Percentiles rank a stretch among this genome's conserved stretches.
phyloP scores from a whole-genome alignment of 345 rosid species.

The Passiflora organensis region DNA sequence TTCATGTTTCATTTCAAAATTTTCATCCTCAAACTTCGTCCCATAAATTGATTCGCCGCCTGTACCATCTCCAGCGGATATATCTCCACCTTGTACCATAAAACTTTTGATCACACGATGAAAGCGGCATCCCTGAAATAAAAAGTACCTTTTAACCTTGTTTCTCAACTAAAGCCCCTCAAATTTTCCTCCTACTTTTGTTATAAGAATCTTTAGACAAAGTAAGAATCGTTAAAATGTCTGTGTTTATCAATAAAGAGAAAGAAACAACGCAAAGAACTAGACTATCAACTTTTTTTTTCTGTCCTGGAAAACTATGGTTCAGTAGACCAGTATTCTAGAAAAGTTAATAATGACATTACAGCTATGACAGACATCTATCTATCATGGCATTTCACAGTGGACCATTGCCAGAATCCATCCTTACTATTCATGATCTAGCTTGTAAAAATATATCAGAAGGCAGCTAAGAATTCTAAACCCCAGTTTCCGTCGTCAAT shows the following conservation, averaged over 20 bases:
- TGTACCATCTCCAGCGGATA: slow-evolving; percentile 82
- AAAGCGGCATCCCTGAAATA: slow-evolving; percentile 66
- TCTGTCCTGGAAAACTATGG: no score
- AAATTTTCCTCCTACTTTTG: not conserved
- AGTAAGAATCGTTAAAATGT: no score
- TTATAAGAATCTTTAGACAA: no score
- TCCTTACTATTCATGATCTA: not conserved
- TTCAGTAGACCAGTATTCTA: no score
- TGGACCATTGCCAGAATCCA: not conserved
- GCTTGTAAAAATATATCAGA: not conserved
- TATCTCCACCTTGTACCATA: slow-evolving; percentile 95
- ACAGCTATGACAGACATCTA: no score
- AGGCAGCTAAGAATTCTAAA: not conserved
- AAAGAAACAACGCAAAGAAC: no score
- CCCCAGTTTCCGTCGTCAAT: not conserved
- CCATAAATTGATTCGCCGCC: slow-evolving; percentile 97
- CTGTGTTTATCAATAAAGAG: no score
- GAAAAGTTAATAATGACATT: no score
- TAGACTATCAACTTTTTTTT: no score
- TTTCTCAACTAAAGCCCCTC: not conserved
- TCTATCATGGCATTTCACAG: not conserved
- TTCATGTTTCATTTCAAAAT: slow-evolving; percentile 82
- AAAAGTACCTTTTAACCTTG: not conserved
- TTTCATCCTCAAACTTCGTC: slow-evolving; percentile 84
- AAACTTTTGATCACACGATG: slow-evolving; percentile 82